Conservation (phyloP, 768 basidiomycete species). For the Kwoniella dendrophila region DNA sequence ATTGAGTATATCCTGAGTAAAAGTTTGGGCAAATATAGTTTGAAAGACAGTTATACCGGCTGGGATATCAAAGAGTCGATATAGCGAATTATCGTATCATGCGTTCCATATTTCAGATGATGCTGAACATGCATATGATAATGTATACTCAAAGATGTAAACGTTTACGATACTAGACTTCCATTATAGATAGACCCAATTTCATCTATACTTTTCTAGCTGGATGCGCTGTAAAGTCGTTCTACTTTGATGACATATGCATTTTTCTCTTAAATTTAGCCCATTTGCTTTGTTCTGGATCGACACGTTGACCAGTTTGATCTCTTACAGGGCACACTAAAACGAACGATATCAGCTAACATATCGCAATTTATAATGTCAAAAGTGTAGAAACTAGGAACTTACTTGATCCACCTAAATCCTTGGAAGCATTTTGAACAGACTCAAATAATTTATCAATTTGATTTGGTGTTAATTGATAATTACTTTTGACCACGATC, state of each 20-base stretch:
- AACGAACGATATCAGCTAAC: background rate
- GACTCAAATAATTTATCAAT: constrained; percentile 1
- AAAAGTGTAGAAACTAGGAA: background rate
- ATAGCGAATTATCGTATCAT: no score
- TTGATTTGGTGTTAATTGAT: background rate
- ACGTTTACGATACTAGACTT: no score
- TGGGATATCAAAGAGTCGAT: background rate
- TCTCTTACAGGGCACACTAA: constrained; percentile 10
- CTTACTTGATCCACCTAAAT: constrained; percentile 2
- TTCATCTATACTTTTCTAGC: no score
- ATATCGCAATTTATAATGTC: background rate
- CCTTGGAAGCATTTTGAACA: constrained; percentile 4
- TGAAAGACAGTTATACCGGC: background rate
- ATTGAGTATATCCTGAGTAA: background rate
- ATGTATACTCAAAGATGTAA: no score
- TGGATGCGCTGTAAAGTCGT: no score
- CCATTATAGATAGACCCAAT: no score
- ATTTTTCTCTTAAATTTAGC: constrained; percentile 7
- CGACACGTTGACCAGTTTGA: constrained; percentile 5
- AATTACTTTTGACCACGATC: background rate
- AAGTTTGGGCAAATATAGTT: background rate
- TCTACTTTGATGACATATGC: no score
- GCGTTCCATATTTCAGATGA: no score
- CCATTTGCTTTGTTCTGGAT: constrained; percentile 9
- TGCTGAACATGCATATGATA: no score